Conservation (phyloP, 1,139 yeast species). For the Pichia sp. region DNA sequence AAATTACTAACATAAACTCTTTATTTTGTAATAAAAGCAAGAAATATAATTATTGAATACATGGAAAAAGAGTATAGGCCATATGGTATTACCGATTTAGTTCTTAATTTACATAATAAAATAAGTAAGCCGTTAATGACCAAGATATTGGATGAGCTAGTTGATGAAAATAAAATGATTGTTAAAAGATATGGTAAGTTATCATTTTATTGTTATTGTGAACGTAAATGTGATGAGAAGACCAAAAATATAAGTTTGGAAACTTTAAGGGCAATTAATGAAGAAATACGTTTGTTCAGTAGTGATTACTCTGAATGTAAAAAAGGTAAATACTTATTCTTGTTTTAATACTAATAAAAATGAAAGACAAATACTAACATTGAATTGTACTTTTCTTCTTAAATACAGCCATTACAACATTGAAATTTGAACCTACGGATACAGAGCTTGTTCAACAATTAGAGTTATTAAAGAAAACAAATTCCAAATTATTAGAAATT, state of each 20-base stretch:
- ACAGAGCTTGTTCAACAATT: background rate
- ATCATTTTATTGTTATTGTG: conserved; percentile 31
- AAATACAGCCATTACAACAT: background rate
- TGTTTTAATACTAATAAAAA: background rate
- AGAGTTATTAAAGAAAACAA: background rate
- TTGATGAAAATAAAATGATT: conserved; percentile 26
- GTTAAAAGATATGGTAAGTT: conserved; percentile 35
- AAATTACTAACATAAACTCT: background rate
- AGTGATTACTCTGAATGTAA: conserved; percentile 11
- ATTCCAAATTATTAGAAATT: background rate
- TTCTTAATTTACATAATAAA: conserved; percentile 33
- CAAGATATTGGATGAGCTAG: conserved; percentile 30
- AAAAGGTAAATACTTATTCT: conserved; percentile 1
- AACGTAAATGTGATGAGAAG: background rate
- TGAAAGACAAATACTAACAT: background rate
- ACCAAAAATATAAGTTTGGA: conserved; percentile 11
- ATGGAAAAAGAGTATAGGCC: conserved; percentile 36
- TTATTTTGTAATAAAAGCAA: conserved; percentile 8
- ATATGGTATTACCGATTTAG: conserved; percentile 34
- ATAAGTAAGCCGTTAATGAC: conserved; percentile 29
- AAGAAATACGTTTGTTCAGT: conserved; percentile 11
- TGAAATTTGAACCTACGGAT: conserved; percentile 6
- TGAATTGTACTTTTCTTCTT: background rate
- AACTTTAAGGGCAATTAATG: conserved; percentile 7
- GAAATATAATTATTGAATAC: conserved; percentile 24